phyloP scores from a whole-genome alignment of 2,329 filamentous ascomycete genomes.

The Chaetomium globosum region DNA sequence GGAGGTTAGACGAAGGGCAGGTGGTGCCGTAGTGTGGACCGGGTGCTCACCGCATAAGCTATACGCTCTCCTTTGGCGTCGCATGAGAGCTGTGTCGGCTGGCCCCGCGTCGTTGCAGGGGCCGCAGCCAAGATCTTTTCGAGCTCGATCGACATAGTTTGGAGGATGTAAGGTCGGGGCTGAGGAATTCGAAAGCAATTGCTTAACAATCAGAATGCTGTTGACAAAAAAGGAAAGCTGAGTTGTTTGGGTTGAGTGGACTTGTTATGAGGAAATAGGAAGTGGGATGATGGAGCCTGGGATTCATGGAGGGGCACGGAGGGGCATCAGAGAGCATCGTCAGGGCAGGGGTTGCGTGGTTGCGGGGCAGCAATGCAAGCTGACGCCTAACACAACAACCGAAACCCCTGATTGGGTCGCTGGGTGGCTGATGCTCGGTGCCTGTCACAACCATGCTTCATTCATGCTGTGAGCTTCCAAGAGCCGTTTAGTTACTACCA shows the following conservation, averaged over 20 bases:
- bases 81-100: slow-evolving; percentile 83
- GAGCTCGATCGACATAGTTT: slow-evolving; percentile 57
- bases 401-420: slow-evolving; percentile 6
- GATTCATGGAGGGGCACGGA: background rate
- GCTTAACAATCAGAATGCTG: background rate
- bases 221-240: slow-evolving; percentile 1
- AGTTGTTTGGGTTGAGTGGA: slow-evolving; percentile 11
- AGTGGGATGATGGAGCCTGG: slow-evolving; percentile 17
- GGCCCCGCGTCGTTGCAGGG: slow-evolving; percentile 80
- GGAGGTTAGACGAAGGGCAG: slow-evolving; percentile 8
- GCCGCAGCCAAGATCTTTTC: slow-evolving; percentile 79
- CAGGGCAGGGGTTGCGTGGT: slow-evolving; percentile 31
- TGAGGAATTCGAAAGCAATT: background rate
- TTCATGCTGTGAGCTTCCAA: background rate
- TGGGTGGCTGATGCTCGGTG: slow-evolving; percentile 4
- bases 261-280: background rate
- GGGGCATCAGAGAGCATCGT: slow-evolving; percentile 17
- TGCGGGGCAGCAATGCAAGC: slow-evolving; percentile 37
- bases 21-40: background rate
- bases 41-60: slow-evolving; percentile 78
- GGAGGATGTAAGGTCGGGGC: background rate
- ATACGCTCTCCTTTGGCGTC: slow-evolving; percentile 90
- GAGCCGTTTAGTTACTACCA: background rate
- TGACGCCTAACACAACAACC: slow-evolving; percentile 35
- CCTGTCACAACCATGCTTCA: background rate